Conservation (phyloP, 495 filamentous ascomycete species). For the Penicillium argentinense region DNA sequence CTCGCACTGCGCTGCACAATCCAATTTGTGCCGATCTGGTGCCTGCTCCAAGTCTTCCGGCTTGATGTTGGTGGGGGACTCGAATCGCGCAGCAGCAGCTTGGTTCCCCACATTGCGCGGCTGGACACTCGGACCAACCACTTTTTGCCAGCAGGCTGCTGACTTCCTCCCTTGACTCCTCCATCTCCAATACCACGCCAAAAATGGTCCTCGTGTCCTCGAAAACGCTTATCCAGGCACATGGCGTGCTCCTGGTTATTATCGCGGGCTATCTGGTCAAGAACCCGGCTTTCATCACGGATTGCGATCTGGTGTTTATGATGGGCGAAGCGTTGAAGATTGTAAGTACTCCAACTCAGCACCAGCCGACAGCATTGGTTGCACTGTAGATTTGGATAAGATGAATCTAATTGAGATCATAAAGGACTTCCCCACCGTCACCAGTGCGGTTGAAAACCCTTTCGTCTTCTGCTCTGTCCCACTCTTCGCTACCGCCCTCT, state of each 20-base stretch:
- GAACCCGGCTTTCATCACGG: slow-evolving; percentile 64
- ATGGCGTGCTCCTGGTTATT: slow-evolving; percentile 79
- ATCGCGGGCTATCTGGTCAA: slow-evolving; percentile 80
- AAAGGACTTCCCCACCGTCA: slow-evolving; percentile 55
- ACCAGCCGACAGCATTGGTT: too few species aligned
- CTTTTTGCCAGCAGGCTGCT: background rate
- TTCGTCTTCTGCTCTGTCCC: slow-evolving; percentile 71
- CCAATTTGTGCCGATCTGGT: too few species aligned
- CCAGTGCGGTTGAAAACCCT: slow-evolving; percentile 56
- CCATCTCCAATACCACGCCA: background rate
- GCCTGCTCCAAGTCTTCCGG: too few species aligned
- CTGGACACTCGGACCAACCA: slow-evolving; percentile 15
- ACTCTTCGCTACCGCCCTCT: slow-evolving; percentile 63
- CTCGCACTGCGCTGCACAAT: too few species aligned
- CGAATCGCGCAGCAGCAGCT: slow-evolving; percentile 12
- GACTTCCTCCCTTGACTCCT: slow-evolving; percentile 2
- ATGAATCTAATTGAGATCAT: slow-evolving; percentile 33
- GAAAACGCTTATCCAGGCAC: slow-evolving; percentile 70
- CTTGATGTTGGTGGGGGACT: too few species aligned
- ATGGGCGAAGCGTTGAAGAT: slow-evolving; percentile 80
- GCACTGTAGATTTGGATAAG: too few species aligned
- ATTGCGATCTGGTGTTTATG: slow-evolving; percentile 80
- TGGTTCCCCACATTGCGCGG: slow-evolving; percentile 27
- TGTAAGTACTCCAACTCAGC: slow-evolving; percentile 50
- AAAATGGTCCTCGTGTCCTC: slow-evolving; percentile 78